Evolutionary conservation across 208 protist species (phyloP), one percentile per base, ranked within the genome.

Genomic region (Wallacemonas sp.): DNA sequence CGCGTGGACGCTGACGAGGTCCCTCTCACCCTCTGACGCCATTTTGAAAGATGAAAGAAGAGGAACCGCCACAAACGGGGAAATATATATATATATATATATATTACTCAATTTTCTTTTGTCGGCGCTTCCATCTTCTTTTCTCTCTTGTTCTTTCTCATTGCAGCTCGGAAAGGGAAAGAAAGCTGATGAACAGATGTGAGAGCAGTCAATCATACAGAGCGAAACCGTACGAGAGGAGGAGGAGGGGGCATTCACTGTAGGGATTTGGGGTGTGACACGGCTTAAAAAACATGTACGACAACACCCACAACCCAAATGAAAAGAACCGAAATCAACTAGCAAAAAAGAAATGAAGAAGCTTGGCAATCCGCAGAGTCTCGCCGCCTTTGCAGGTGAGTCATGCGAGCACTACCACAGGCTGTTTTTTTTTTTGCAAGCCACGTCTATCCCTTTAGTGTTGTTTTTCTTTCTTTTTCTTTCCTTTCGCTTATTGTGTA

Each of bases 381-480:
- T n/a, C 36, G 9, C 36, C 14, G 36, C 36, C 14, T 41, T 41
- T 41, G 6, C 36, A 17, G 9, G 14, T 41, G 36, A 41, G 14
- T 14, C 6, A 14, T 41, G 36, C 36, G 14, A 41, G 36, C 6
- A 41, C 9, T 14, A 41, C 36, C 9, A 41, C 36, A 41, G 36
- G 14, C 36, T 14, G 6, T 38, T 65, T 61, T 61, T 17, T 23
- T 32, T 39, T 41, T 49, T 46, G 1, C 14, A 26, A 36, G 21
- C 14, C 36, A 14, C 9, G 9, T 41, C 36, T 65, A 30, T 36
- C 9, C 24, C 29, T 33, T n/a, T 24, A 17, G 19, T 49, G 4
- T 65, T 32, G 5, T 32, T 55, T 55, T 55, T 55, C 23, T 55
- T 32, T 55, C 26, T 61, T 43, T 29, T 61, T 44, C 27, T 48